Conservation (phyloP, 2,329 filamentous ascomycete genomes). For the Myriosclerotinia scirpicola region DNA sequence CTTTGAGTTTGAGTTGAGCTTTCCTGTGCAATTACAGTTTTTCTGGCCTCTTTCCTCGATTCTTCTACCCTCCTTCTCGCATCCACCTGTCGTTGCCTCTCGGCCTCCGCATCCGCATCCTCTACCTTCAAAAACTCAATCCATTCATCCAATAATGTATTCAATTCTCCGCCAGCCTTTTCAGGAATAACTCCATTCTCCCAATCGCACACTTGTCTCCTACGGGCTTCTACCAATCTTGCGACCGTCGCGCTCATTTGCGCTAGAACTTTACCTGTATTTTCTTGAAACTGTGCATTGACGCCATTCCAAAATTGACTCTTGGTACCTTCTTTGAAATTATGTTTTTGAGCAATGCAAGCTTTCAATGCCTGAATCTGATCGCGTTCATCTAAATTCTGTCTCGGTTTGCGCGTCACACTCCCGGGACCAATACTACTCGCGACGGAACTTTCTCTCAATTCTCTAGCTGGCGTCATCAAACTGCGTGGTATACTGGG, state of each 20-base stretch:
- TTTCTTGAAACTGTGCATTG: conserved; percentile 37
- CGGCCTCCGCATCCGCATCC: conserved; percentile 39
- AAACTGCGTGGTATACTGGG: conserved; percentile 37
- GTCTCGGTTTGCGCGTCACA: conserved; percentile 39
- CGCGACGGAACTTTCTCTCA: conserved; percentile 38
- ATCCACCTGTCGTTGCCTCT: conserved; percentile 41
- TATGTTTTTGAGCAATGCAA: conserved; percentile 37
- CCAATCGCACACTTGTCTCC: conserved; percentile 40
- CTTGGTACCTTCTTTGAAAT: conserved; percentile 41
- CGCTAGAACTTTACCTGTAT: conserved; percentile 39
- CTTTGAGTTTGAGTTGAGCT: conserved; percentile 29
- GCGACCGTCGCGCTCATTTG: conserved; percentile 42
- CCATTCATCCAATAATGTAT: conserved; percentile 39
- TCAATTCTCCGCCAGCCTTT: conserved; percentile 39
- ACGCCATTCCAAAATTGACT: conserved; percentile 40
- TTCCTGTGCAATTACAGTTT: conserved; percentile 39
- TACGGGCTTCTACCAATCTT: conserved; percentile 38
- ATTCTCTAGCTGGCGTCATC: conserved; percentile 38
- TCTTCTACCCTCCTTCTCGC: conserved; percentile 39
- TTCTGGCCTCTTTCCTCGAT: conserved; percentile 38
- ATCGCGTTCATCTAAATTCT: conserved; percentile 41
- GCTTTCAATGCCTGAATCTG: conserved; percentile 40
- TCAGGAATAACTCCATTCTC: conserved; percentile 38
- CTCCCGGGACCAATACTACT: conserved; percentile 36
- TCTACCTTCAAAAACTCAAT: conserved; percentile 41